Base-by-base conservation (phyloP, 164 flowering plant genomes). In the Umbilicus rupestris region DNA sequence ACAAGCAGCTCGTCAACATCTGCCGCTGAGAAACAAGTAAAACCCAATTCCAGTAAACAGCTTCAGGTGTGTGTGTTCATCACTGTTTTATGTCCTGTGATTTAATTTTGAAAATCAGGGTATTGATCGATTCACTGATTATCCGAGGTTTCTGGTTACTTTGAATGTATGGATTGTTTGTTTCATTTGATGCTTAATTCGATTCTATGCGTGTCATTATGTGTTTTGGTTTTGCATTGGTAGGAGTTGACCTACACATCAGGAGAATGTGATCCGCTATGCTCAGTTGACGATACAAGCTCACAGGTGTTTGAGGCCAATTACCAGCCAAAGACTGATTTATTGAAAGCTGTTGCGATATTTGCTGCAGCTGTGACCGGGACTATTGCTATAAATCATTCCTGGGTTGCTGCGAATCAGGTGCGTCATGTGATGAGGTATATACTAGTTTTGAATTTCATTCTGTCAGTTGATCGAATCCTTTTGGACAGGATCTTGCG, bases 341-440 rank as follows among this genome's bases (percentile, higher is more conserved):
- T 94, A 47, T 45, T 87, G 66, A 94, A 94, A 83, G 96, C 96
- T 66, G 69, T 89, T 78, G 89, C 87, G 62, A 73, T 94, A 62
- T 68, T 94, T 69, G 91, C 83, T 50, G 87, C 89, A 41, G 86
- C 96, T 75, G 76, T 71, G 22, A 78, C 86, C 29, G 97, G 97
- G 31, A 76, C 93, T 24, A 75, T 83, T 22, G 99, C 97, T 39
- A 85, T 94, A 71, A 94, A 88, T 78, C 97, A 91, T 22, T 87
- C 97, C 0, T 94, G 97, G 97, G 97, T 94, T 59, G 97, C 99
- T 70, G 91, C 85, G 26, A 87, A 91, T 81, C 99, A 94, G 99
- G 97, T 90, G 31, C 39, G 37, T 67, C 42, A n/a, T 60, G 16
- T 70, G 42, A 62, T 62, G 42, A 41, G 7, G 39, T 35, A 30